These are phyloP conservation scores for Trifolium fragiferum DNA, from an alignment of 306 rosid species.

Conservation along the genomic window DNA sequence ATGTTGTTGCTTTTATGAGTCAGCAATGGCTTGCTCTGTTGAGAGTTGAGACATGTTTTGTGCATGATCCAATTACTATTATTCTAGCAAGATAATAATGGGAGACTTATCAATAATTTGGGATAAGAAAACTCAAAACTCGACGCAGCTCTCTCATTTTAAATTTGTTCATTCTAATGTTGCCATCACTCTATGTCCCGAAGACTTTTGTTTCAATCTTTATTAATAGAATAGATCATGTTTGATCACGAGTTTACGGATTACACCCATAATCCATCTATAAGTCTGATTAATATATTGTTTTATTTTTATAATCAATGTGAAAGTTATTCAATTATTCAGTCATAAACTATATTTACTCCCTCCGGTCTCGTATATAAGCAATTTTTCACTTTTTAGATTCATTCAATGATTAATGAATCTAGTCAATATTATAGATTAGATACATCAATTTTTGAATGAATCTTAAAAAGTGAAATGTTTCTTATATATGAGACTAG, in stretches of 20 bases:
- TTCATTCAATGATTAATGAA: no score
- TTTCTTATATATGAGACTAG: no score
- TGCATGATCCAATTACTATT: constrained; percentile 13
- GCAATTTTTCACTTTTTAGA: no score
- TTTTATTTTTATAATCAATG: not conserved
- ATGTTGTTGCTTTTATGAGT: constrained; percentile 41
- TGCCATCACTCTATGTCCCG: constrained; percentile 23
- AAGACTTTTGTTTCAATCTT: constrained; percentile 6
- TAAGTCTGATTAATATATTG: not conserved
- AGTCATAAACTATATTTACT: no score
- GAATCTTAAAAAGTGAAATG: no score
- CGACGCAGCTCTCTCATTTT: constrained; percentile 22
- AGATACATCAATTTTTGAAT: no score
- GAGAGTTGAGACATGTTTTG: constrained; percentile 30
- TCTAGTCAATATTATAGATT: no score
- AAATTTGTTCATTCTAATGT: constrained; percentile 11
- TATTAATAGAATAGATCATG: not conserved
- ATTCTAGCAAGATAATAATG: no score
- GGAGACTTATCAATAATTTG: constrained; percentile 23
- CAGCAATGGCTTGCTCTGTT: constrained; percentile 40
- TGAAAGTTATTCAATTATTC: no score
- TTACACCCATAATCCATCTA: constrained; percentile 12
- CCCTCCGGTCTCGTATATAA: no score
- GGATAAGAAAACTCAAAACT: constrained; percentile 34
- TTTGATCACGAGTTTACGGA: constrained; percentile 10